A percentile compares a stretch with the other conserved stretches of the same genome.
Conservation (phyloP, 495 filamentous ascomycete genomes). For the Lindgomyces ingoldianus region DNA sequence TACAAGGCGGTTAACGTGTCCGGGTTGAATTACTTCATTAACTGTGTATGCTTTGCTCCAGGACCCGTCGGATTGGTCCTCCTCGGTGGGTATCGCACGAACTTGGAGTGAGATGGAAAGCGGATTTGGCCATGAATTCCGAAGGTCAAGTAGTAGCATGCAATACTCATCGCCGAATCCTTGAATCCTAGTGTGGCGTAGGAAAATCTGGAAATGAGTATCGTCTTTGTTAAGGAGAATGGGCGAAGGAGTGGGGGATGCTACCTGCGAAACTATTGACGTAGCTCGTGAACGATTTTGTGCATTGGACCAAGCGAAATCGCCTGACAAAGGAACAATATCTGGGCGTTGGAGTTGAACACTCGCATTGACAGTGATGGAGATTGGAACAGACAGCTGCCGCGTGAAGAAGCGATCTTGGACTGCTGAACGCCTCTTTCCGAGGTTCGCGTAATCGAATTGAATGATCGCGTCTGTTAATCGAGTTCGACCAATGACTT, state of each 20-base stretch:
- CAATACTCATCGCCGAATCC: conserved; percentile 63
- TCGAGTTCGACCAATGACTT: conserved; percentile 81
- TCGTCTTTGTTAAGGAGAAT: conserved; percentile 24
- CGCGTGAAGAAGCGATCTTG: conserved; percentile 80
- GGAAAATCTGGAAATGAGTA: conserved; percentile 33
- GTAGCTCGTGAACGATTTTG: conserved; percentile 2
- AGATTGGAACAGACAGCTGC: conserved; percentile 77
- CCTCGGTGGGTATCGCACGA: conserved; percentile 17
- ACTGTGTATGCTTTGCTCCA: conserved; percentile 49
- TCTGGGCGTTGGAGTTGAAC: conserved; percentile 78
- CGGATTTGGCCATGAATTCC: conserved; percentile 82
- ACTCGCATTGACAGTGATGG: conserved; percentile 87
- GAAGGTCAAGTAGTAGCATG: conserved; percentile 77
- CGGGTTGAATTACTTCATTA: conserved; percentile 68
- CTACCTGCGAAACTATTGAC: neutral
- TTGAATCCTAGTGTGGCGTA: conserved; percentile 15
- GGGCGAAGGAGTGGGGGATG: neutral
- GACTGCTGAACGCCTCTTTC: conserved; percentile 61
- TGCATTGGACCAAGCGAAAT: conserved; percentile 57
- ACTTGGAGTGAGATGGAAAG: conserved; percentile 62
- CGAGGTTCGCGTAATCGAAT: conserved; percentile 77
- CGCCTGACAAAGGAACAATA: conserved; percentile 66
- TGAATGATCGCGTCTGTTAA: conserved; percentile 79
- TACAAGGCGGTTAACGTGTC: conserved; percentile 74
- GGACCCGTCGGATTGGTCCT: conserved; percentile 16